phyloP scores from a whole-genome alignment of 129 eudicot species.

The Sambucus nigra region DNA sequence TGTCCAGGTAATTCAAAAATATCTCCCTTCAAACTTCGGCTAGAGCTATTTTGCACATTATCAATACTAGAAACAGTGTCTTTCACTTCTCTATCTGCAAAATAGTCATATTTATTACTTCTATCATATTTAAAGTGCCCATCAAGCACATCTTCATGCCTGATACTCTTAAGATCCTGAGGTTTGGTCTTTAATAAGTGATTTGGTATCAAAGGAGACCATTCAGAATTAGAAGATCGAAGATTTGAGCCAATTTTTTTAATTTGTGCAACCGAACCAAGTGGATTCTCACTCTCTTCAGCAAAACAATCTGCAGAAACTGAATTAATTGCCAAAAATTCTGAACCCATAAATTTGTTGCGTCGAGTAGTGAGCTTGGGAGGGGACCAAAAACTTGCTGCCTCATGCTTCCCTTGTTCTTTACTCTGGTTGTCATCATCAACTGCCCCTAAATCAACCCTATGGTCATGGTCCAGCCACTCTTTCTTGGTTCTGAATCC shows the following conservation, averaged over 20 bases:
- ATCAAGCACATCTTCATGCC: background rate
- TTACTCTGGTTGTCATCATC: constrained; percentile 15
- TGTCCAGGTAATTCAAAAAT: background rate
- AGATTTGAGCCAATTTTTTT: constrained; percentile 13
- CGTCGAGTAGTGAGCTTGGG: constrained; percentile 16
- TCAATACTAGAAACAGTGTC: background rate
- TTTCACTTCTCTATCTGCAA: constrained; percentile 1
- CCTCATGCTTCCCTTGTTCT: constrained; percentile 19
- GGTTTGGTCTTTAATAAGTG: background rate
- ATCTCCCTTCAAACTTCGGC: background rate
- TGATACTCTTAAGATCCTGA: background rate
- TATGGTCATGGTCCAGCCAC: constrained; percentile 23
- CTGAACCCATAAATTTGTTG: constrained; percentile 12
- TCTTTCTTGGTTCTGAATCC: constrained; percentile 16
- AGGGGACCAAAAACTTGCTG: constrained; percentile 22
- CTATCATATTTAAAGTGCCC: constrained; percentile 2
- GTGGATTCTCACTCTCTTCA: constrained; percentile 17
- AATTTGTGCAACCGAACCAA: constrained; percentile 21
- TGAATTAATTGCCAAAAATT: constrained; percentile 14
- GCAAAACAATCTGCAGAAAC: constrained; percentile 12
- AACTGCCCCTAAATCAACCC: constrained; percentile 12
- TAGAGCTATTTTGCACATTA: background rate
- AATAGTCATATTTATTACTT: background rate
- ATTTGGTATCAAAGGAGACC: constrained; percentile 6
- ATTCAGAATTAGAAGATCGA: constrained; percentile 20